Percentiles rank a stretch among this genome's conserved stretches.
Conservation (phyloP, 805 yeast species). For the Tetrapisispora iriomotensis region DNA sequence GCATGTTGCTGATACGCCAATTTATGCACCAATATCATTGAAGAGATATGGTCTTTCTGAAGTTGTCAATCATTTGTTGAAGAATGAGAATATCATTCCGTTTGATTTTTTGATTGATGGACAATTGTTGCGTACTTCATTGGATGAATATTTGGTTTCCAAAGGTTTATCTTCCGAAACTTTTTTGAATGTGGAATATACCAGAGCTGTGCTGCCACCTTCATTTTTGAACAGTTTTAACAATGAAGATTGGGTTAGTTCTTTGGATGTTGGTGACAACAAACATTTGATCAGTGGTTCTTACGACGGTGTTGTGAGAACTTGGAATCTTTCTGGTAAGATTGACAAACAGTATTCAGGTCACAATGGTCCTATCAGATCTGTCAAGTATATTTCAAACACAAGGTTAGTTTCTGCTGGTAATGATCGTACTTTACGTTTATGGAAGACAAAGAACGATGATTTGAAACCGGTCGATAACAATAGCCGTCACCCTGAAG, state of each 20-base stretch:
- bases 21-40: constrained; percentile 76
- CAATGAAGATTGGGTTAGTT: constrained; percentile 93
- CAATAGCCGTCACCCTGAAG: constrained; percentile 16
- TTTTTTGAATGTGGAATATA: constrained; percentile 72
- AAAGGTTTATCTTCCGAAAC: constrained; percentile 80
- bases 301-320: constrained; percentile 88
- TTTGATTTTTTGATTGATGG: constrained; percentile 91
- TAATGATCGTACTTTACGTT: constrained; percentile 76
- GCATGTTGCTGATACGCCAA: constrained; percentile 65
- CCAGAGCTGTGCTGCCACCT: constrained; percentile 92
- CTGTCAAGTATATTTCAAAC: constrained; percentile 69
- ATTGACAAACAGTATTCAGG: constrained; percentile 76
- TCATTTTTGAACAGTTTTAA: constrained; percentile 76
- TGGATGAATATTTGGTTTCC: constrained; percentile 66
- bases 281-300: constrained; percentile 71
- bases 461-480: constrained; percentile 6
- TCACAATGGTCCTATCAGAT: constrained; percentile 78
- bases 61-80: constrained; percentile 80
- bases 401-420: constrained; percentile 77
- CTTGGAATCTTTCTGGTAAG: constrained; percentile 70
- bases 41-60: constrained; percentile 91
- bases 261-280: constrained; percentile 36
- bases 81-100: constrained; percentile 58
- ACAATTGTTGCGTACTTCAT: constrained; percentile 61
- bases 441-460: constrained; percentile 65